Base-by-base conservation (phyloP, 2,329 filamentous ascomycete species). In the Aspergillus quadricinctus region DNA sequence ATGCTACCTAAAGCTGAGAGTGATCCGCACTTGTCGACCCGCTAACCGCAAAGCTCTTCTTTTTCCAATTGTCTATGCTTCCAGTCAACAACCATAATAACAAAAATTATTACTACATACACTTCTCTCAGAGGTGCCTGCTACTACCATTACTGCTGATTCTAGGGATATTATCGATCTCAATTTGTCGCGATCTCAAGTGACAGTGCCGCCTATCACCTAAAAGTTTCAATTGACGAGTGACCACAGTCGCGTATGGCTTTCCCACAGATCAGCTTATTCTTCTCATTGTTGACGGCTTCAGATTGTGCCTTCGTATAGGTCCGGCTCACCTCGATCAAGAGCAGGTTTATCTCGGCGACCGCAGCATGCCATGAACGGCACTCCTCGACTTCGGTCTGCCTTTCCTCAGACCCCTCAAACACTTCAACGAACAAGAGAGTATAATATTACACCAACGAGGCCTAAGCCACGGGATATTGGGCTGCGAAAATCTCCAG, bases 361-460 rank as follows among this genome's bases (percentile, higher is more conserved):
- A 66, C 62, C 67, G 68, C 73, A 77, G 74, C 72, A 88, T 88
- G 85, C 85, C 77, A 93, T 93, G 90, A 90, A 85, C 83, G 83
- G 81, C 75, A 94, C 89, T 79, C 90, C 88, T 77, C 88, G 87
- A 78, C 81, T 91, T 79, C 85, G 88, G 79, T 91, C 89, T 81
- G 88, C 88, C 70, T 94, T 87, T 72, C 90, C 90, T 72, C 80
- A 85, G 69, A 92, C 89, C 65, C 90, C 89, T 68, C 81, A 80
- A 66, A 78, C 78, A 64, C 69, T 72, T 61, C 75, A 71, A 50
- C 69, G 69, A 59, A 69, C 63, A 49, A 73, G 69, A 58, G 64
- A 64, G n/a, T 66, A 68, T 62, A 64, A 66, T 11, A 67, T 64
- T 58, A 49, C 61, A 6, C 69, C 64, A 17, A 62, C 67, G 49